Percentiles rank a stretch among this genome's conserved stretches.
Evolutionary conservation across 371 early-diverging fungal genomes (phyloP).

Genomic region (Mucor velutinosus): DNA sequence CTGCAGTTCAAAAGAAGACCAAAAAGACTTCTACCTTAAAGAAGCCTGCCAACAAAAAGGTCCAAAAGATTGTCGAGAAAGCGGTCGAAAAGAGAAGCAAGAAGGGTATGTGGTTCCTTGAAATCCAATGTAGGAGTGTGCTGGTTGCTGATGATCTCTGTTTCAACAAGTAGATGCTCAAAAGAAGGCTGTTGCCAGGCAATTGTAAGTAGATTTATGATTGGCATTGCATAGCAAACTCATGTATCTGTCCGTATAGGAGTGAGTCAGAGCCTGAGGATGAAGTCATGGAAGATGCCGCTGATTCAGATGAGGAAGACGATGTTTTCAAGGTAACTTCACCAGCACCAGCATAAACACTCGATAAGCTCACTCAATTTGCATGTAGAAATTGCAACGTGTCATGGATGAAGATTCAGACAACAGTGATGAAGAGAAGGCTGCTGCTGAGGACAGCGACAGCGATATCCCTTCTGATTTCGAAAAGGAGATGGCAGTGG

Average conservation of each 20-base stretch:
- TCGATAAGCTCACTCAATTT: background rate
- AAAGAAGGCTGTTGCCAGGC: background rate
- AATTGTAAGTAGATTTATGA: slow-evolving; percentile 8
- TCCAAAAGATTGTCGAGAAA: slow-evolving; percentile 8
- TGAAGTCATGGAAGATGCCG: slow-evolving; percentile 12
- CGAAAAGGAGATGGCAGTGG: slow-evolving; percentile 28
- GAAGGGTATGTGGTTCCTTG: background rate
- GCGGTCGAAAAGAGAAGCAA: slow-evolving; percentile 3
- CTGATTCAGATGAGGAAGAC: slow-evolving; percentile 7
- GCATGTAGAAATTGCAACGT: slow-evolving; percentile 21
- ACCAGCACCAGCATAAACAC: background rate
- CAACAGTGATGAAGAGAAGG: slow-evolving; percentile 5
- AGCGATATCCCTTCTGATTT: slow-evolving; percentile 21
- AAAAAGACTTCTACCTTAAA: slow-evolving; percentile 1
- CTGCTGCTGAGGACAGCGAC: slow-evolving; percentile 7
- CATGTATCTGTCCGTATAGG: background rate
- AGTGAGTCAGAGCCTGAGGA: slow-evolving; percentile 9
- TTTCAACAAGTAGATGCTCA: background rate
- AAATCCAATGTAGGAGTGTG: background rate
- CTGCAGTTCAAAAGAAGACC: slow-evolving; percentile 13
- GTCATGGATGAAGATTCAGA: slow-evolving; percentile 42
- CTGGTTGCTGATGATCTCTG: background rate
- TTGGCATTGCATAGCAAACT: background rate
- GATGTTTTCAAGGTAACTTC: slow-evolving; percentile 8
- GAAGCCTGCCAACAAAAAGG: slow-evolving; percentile 8